A percentile compares a stretch with the other conserved stretches of the same genome.
phyloP scores from a whole-genome alignment of 306 rosid genomes.

The Dryas octopetala region DNA sequence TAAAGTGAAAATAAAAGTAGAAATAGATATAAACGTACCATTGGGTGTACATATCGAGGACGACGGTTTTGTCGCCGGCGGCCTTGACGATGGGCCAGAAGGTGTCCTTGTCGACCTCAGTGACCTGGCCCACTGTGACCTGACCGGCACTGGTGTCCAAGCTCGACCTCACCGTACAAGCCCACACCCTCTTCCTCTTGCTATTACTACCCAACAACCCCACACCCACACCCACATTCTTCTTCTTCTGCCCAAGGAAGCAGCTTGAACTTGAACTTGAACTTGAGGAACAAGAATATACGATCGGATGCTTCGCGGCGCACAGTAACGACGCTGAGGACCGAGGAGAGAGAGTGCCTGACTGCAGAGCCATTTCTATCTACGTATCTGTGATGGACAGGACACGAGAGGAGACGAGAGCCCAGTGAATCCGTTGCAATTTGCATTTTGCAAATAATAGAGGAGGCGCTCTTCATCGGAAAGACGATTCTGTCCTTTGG shows the following conservation, averaged over 20 bases:
- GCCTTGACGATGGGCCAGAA: conserved; percentile 97
- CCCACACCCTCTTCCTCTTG: conserved; percentile 20
- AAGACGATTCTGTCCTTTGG: conserved; percentile 24
- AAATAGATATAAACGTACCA: conserved; percentile 43
- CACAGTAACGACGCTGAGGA: conserved; percentile 30
- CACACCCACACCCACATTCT: conserved; percentile 33
- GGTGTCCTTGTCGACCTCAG: conserved; percentile 85
- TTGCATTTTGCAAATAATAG: not conserved
- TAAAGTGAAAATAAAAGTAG: not conserved
- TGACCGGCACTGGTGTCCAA: conserved; percentile 60
- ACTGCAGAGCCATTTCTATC: conserved; percentile 53
- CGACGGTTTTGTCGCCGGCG: conserved; percentile 86
- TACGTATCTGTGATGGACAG: conserved; percentile 1
- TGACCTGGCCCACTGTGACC: conserved; percentile 62
- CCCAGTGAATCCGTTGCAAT: not conserved
- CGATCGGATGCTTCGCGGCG: conserved; percentile 38
- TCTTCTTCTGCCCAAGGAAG: conserved; percentile 18
- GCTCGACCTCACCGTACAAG: conserved; percentile 50
- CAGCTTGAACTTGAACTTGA: conserved; percentile 10
- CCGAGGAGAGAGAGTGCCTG: conserved; percentile 43
- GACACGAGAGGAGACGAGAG: conserved; percentile 13
- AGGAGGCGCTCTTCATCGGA: not conserved
- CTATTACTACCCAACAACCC: conserved; percentile 9
- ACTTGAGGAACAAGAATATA: conserved; percentile 6
- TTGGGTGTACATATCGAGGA: conserved; percentile 97